Evolutionary conservation across 352 stramenopile species (phyloP).

Genomic region (Blastocystis sp.): DNA sequence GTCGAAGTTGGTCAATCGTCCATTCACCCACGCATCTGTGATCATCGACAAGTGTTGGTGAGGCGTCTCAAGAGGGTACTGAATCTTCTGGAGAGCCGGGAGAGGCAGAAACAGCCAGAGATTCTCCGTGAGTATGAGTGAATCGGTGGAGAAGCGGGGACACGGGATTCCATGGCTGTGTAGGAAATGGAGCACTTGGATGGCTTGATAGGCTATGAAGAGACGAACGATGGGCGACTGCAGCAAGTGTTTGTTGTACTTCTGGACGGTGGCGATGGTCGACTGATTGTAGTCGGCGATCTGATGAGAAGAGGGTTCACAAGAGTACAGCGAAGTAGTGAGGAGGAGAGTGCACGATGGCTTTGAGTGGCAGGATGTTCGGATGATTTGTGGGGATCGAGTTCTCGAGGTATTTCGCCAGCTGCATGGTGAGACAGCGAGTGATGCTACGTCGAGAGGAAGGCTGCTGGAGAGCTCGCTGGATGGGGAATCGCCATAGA

Average conservation of each 20-base stretch:
- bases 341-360: not conserved
- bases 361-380: conserved; percentile 1
- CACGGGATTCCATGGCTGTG: conserved; percentile 48
- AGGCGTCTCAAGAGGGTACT: not conserved
- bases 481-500: not conserved
- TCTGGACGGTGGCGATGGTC: conserved; percentile 71
- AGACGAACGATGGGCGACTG: conserved; percentile 50
- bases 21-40: conserved; percentile 75
- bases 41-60: conserved; percentile 63
- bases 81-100: not conserved
- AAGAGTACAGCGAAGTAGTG: not conserved
- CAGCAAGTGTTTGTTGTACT: conserved; percentile 71
- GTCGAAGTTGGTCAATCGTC: conserved; percentile 81
- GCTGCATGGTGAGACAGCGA: not conserved
- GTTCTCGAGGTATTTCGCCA: not conserved
- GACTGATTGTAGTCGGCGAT: conserved; percentile 72
- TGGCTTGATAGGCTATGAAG: conserved; percentile 56
- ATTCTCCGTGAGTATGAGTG: conserved; percentile 53
- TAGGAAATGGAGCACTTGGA: conserved; percentile 59
- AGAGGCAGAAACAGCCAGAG: conserved; percentile 61
- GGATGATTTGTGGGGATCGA: not conserved
- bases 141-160: not conserved
- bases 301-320: not conserved
- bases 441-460: not conserved
- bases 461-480: not conserved